Base-by-base conservation (phyloP, 1,284 basidiomycete species). In the Porphyrellus sp. region DNA sequence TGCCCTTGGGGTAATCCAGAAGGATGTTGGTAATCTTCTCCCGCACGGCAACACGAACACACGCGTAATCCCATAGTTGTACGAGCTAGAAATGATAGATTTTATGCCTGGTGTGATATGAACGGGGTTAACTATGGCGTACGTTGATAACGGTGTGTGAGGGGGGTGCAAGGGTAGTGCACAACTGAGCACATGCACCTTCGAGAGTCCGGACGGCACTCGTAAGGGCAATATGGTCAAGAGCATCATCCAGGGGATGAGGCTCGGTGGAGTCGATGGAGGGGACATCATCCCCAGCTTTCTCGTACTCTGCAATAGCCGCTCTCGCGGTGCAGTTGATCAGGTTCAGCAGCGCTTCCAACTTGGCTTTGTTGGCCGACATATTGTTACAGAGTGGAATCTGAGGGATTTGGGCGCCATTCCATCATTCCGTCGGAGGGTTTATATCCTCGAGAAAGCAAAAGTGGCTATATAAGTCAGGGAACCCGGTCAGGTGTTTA, bases 1-100 rank as follows among this genome's bases (percentile, higher is more conserved):
- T 51, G 11, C 71, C 71, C 21, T 62, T 52, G 2, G 68, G 64
- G 21, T 67, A 51, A 16, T 61, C 30, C 15, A 50, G 23, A 6
- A 72, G 60, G 41, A 64, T 46, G 46, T 74, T 56, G 18, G 72
- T 61, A 25, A 72, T 59, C 20, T 63, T 60, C 37, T 60, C 59
- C 41, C 63, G 43, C 15, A 67, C 48, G 31, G 51, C 67, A 27
- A 72, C 63, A 18, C 61, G 59, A 18, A 73, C 24, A 31, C 70
- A 73, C 40, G 70, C 64, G 9, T 60, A 45, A 28, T 69, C 60
- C 42, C 56, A 68, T 37, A 51, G 50, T 54, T 61, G 53, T 20
- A 63, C 62, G 34, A 64, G 54, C 65, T 64, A 40, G 15, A 3
- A 18, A 30, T 27, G 24, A n/a, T 27, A 13, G 4, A 38, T 16